Evolutionary conservation across 1,284 basidiomycete species (phyloP).

Genomic region (Naganishia sp.): DNA sequence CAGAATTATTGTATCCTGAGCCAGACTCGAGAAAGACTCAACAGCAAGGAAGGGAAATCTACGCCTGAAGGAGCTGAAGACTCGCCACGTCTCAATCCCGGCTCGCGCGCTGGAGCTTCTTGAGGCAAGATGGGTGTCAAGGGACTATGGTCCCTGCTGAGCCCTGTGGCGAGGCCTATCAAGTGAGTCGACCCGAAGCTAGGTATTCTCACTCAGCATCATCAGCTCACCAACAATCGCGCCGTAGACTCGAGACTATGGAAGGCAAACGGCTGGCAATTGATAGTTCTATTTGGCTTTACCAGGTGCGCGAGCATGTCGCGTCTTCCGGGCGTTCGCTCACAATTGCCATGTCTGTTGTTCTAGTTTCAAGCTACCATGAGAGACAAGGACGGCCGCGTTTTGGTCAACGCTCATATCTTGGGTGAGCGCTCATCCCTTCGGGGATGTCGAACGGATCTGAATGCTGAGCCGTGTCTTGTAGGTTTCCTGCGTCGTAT

Average conservation of each 20-base stretch:
- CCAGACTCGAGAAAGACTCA: background rate
- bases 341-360: background rate
- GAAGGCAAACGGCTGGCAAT: slow-evolving; percentile 91
- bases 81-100: background rate
- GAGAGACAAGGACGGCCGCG: slow-evolving; percentile 93
- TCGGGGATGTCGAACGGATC: background rate
- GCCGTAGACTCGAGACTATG: slow-evolving; percentile 76
- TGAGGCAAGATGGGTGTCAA: slow-evolving; percentile 79
- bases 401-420: slow-evolving; percentile 89
- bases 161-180: slow-evolving; percentile 83
- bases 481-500: slow-evolving; percentile 78
- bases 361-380: slow-evolving; percentile 94
- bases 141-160: slow-evolving; percentile 87
- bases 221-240: background rate
- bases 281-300: slow-evolving; percentile 99
- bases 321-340: no score
- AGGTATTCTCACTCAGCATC: background rate
- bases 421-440: slow-evolving; percentile 60
- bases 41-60: background rate
- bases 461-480: background rate
- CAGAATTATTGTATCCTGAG: no score
- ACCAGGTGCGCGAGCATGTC: slow-evolving; percentile 54
- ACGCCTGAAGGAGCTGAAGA: background rate
- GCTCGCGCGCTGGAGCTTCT: background rate
- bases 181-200: slow-evolving; percentile 60